Base-by-base conservation (phyloP, 345 rosid genomes). In the Brassica cretica region DNA sequence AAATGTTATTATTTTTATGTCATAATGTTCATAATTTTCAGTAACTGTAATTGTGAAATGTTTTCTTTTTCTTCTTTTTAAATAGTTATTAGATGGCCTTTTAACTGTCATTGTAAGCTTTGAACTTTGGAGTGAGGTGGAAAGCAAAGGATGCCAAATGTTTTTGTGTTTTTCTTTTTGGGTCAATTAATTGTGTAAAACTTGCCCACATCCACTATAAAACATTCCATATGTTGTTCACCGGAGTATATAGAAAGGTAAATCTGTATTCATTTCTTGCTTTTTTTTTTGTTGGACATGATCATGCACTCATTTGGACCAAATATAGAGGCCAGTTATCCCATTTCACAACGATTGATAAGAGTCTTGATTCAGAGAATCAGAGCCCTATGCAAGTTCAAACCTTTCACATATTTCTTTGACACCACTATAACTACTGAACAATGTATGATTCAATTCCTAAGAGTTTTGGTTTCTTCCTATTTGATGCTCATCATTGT, bases 121-220 rank as follows among this genome's bases (percentile, higher is more conserved):
- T 21, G 12, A 63, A 63, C 65, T 16, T 64, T 77, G 71, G 46
- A 71, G 35, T 39, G 82, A 78, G 81, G 82, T 78, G 82, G 73
- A 29, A 66, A 78, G 41, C 72, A 66, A 78, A 73, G 81, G 81
- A 78, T 78, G 78, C 82, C 82, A 78, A 78, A 73, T 78, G 77
- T 46, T 72, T 71, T 65, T 46, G 11, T 21, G 41, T 55, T 32
- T 15, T 5, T 8, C 15, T 49, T 1, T 44, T 11, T 14, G 18
- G 55, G 41, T 53, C 35, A 55, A 53, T 64, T 25, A 37, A 70
- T 33, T 77, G 71, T 39, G 60, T 64, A 64, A 77, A 70, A 64
- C 33, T 77, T 70, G 11, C 80, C 39, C 71, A 53, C 30, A 15
- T 62, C 10, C 24, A 51, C 41, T 63, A 29, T 61, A 6, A 30